Base-by-base conservation (phyloP, 176 grass and related monocot species). In the Carex parvula region DNA sequence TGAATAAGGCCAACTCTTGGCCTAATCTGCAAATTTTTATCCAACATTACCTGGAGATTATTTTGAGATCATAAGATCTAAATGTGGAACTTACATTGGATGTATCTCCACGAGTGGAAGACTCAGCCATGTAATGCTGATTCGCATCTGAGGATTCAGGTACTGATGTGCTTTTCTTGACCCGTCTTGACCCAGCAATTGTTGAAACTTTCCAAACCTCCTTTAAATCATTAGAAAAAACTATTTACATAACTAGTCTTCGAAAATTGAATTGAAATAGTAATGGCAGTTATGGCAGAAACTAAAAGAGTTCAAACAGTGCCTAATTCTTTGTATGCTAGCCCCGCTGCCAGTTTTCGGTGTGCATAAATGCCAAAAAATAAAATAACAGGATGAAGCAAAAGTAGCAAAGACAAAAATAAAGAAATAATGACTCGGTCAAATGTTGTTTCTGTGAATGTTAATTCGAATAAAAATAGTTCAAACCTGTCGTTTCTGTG, bases 121-220 rank as follows among this genome's bases (percentile, higher is more conserved):
- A 82, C 8, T 82, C 80, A 67, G 32, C 14, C 44, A 64, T 26
- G 39, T 64, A 67, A 54, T 82, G 70, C 79, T 70, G 83, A 88
- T 44, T 90, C 87, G 46, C 72, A 83, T 83, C 77, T 83, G 70
- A 91, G 85, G 88, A 86, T 84, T 97, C 92, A 69, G 89, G 64
- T 65, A 82, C 79, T 42, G 86, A 92, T 83, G 55, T 80, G 54
- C 22, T 87, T 94, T 98, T 98, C 84, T 98, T 98, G 65, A 81
- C 85, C 56, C 92, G 72, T 50, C 86, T 89, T 88, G 92, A 79
- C 77, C 92, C 91, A 79, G 82, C 79, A 83, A 89, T 94, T 85
- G 95, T 98, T 72, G 95, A 98, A 64, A 98, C 92, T 90, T 94
- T 98, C 89, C 94, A 98, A 84, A 94, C 91, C 82, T 98, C 91